These are phyloP conservation scores for Sphaerulina populicola DNA, from an alignment of 2,329 filamentous ascomycete species.

Conservation along the genomic window DNA sequence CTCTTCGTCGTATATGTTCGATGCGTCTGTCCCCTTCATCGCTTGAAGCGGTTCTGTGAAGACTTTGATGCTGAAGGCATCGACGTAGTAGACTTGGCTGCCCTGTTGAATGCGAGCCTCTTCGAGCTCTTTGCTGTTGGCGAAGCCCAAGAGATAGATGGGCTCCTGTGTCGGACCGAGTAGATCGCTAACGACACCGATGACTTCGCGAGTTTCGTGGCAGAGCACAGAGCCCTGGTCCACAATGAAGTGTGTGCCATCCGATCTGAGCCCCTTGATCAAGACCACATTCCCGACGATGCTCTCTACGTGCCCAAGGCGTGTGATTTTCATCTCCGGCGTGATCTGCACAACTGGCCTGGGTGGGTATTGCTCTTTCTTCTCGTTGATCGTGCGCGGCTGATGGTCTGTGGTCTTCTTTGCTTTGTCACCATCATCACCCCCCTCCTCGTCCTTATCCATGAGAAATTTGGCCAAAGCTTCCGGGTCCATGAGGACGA, in stretches of 20 bases:
- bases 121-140: conserved; percentile 57
- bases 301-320: conserved; percentile 66
- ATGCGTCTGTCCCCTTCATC: conserved; percentile 84
- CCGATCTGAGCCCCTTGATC: conserved; percentile 63
- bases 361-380: conserved; percentile 39
- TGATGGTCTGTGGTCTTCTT: conserved; percentile 36
- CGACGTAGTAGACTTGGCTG: conserved; percentile 68
- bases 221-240: conserved; percentile 79
- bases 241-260: conserved; percentile 76
- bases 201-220: conserved; percentile 61
- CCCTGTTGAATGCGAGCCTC: conserved; percentile 60
- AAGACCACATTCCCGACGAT: conserved; percentile 72
- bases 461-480: conserved; percentile 80
- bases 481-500: conserved; percentile 67
- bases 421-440: conserved; percentile 59
- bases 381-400: conserved; percentile 76
- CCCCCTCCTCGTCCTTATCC: conserved; percentile 69
- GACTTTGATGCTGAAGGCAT: conserved; percentile 69
- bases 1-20: conserved; percentile 91
- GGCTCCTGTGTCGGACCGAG: conserved; percentile 80
- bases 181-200: conserved; percentile 74
- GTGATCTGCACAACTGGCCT: conserved; percentile 75
- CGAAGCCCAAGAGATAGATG: conserved; percentile 73
- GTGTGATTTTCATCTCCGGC: conserved; percentile 64
- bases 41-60: conserved; percentile 75